Base-by-base conservation (phyloP, 2,329 filamentous ascomycete species). In the Aspergillus unguis region DNA sequence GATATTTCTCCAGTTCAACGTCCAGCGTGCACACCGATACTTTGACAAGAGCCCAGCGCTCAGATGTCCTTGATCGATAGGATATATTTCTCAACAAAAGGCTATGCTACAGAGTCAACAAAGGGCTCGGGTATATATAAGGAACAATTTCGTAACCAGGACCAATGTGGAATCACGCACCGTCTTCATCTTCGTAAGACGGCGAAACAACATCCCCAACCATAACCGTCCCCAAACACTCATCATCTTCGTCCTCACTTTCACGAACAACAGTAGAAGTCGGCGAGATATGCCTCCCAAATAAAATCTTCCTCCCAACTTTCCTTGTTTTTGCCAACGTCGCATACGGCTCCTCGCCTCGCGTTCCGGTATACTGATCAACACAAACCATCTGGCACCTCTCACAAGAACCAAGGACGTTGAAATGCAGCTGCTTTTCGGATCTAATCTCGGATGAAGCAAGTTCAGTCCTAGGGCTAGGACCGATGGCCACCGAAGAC, bases 311-410 rank as follows among this genome's bases (percentile, higher is more conserved):
- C 1, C 91, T 90, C 47, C 88, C 85, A 58, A 90, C 85, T 52
- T 89, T 83, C 60, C 94, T 82, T 8, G 90, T 95, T 76, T 95
- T 96, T 1, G 88, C 86, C 53, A 99, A 74, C 1, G 91, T 96
- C 3, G 88, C 82, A 65, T 94, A 95, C 0, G 94, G 94, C 69
- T 97, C 94, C 57, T 90, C 84, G 58, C 85, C 84, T 68, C 85
- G 88, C 57, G 84, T 79, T 0, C 85, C 91, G 9, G 87, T 96
- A 43, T 84, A 77, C 69, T 96, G 94, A 65, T 99, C 86, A 42
- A 97, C 84, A 67, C 92, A 96, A 7, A 99, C 87, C 92, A 99
- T 97, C 69, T 96, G 91, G 62, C 94, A 99, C 54, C 94, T 79
- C 55, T 90, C 83, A 65, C 94, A 99, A 3, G 88, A 83, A 0